Conservation (phyloP, 148 eudicot genomes). For the Vaccinium darrowii region DNA sequence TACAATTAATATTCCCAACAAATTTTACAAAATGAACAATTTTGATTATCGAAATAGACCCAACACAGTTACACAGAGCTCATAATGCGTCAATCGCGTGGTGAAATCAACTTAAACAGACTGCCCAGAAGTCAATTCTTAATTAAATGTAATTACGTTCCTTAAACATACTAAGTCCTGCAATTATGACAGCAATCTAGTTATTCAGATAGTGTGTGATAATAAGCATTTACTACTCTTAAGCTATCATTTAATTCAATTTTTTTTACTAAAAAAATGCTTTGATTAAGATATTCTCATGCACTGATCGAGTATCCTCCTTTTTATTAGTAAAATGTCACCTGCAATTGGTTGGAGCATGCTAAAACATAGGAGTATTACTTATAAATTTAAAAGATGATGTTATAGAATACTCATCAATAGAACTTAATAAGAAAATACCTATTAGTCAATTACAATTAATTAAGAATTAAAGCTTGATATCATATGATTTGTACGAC, state of each 20-base stretch:
- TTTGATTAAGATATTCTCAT: background rate
- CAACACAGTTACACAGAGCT: too few relatives aligned
- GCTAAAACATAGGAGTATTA: background rate
- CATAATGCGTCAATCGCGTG: too few relatives aligned
- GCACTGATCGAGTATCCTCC: background rate
- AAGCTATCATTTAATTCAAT: background rate
- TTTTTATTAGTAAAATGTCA: background rate
- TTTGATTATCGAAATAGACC: too few relatives aligned
- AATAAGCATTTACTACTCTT: background rate
- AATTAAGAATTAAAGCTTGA: background rate
- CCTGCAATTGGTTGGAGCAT: background rate
- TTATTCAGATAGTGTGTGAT: background rate
- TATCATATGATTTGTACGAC: background rate
- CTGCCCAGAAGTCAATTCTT: background rate
- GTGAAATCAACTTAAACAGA: too few relatives aligned
- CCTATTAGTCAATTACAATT: background rate
- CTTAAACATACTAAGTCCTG: background rate
- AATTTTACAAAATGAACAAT: too few relatives aligned
- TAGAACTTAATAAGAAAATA: background rate
- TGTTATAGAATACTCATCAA: too few relatives aligned
- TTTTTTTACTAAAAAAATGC: background rate
- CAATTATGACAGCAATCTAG: background rate
- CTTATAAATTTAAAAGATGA: background rate
- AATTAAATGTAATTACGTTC: background rate
- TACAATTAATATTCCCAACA: too few relatives aligned